phyloP scores from a whole-genome alignment of 2,329 filamentous ascomycete genomes.

The Stagonosporopsis rhizophila region DNA sequence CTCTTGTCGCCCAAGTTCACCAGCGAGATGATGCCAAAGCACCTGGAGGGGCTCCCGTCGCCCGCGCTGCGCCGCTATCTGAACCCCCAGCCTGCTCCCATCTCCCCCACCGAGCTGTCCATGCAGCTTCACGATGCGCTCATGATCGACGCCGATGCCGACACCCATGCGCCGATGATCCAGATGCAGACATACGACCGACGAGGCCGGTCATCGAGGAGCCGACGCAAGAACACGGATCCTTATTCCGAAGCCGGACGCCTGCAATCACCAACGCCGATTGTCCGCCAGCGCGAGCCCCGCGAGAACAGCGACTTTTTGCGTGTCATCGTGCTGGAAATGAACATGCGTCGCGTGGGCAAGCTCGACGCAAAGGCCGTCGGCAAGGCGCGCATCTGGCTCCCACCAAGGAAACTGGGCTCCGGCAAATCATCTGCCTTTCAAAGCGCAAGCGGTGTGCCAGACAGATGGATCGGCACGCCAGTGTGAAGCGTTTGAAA shows the following conservation, averaged over 20 bases:
- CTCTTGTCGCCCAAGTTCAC: constrained; percentile 65
- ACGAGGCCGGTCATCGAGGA: constrained; percentile 39
- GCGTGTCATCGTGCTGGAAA: constrained; percentile 69
- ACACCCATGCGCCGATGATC: constrained; percentile 61
- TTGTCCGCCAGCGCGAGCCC: constrained; percentile 65
- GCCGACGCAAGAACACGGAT: constrained; percentile 40
- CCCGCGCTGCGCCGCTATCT: constrained; percentile 66
- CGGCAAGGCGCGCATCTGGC: constrained; percentile 65
- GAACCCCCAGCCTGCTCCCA: constrained; percentile 59
- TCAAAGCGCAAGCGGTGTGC: constrained; percentile 39
- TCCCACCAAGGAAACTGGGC: constrained; percentile 61
- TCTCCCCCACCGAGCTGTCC: constrained; percentile 48
- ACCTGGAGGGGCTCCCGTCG: constrained; percentile 61
- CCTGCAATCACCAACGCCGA: constrained; percentile 50
- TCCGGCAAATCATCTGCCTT: constrained; percentile 35
- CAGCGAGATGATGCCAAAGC: constrained; percentile 66
- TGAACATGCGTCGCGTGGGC: constrained; percentile 71
- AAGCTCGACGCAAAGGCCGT: constrained; percentile 65
- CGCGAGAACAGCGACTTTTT: constrained; percentile 70
- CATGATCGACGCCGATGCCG: constrained; percentile 44
- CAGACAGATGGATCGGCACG: constrained; percentile 46
- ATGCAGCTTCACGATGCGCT: constrained; percentile 50
- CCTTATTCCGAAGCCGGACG: constrained; percentile 54
- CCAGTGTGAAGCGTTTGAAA: constrained; percentile 26
- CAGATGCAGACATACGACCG: constrained; percentile 68